These are phyloP conservation scores for Triadica sebifera DNA, from an alignment of 345 rosid genomes.

Conservation along the genomic window DNA sequence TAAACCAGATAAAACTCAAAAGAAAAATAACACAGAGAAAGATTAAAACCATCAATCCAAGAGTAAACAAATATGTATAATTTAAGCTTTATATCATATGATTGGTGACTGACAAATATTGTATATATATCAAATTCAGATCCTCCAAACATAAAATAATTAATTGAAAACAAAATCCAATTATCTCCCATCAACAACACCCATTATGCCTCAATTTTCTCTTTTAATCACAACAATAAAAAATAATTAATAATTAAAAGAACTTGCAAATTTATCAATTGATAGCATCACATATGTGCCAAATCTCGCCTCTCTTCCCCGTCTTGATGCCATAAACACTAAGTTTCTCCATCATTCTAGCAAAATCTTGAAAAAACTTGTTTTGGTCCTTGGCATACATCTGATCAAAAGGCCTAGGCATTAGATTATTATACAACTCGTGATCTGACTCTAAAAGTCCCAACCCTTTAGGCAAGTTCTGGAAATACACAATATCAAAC, in stretches of 20 bases:
- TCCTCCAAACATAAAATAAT: slow-evolving; percentile 24
- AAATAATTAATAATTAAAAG: neutral
- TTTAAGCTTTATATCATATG: slow-evolving; percentile 27
- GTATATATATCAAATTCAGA: slow-evolving; percentile 26
- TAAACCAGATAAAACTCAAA: neutral
- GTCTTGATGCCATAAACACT: too few relatives aligned
- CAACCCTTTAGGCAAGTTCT: slow-evolving; percentile 74
- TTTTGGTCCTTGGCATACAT: slow-evolving; percentile 62
- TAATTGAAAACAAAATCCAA: slow-evolving; percentile 10
- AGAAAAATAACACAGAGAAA: neutral
- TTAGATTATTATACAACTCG: slow-evolving; percentile 48
- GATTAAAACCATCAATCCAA: neutral
- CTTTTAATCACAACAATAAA: slow-evolving; percentile 1
- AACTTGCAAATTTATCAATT: slow-evolving; percentile 36
- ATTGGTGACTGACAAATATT: slow-evolving; percentile 18
- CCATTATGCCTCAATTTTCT: neutral
- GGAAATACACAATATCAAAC: slow-evolving; percentile 78
- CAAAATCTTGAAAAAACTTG: slow-evolving; percentile 67
- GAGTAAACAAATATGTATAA: too few relatives aligned
- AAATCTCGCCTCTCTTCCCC: slow-evolving; percentile 83
- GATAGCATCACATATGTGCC: slow-evolving; percentile 83
- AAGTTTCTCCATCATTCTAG: slow-evolving; percentile 74
- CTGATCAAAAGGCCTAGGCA: slow-evolving; percentile 62
- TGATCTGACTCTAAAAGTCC: slow-evolving; percentile 81
- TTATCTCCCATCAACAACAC: slow-evolving; percentile 3